A percentile compares a stretch with the other conserved stretches of the same genome.
Evolutionary conservation across 768 basidiomycete species (phyloP).

Genomic region (Pleurotus cornucopiae): DNA sequence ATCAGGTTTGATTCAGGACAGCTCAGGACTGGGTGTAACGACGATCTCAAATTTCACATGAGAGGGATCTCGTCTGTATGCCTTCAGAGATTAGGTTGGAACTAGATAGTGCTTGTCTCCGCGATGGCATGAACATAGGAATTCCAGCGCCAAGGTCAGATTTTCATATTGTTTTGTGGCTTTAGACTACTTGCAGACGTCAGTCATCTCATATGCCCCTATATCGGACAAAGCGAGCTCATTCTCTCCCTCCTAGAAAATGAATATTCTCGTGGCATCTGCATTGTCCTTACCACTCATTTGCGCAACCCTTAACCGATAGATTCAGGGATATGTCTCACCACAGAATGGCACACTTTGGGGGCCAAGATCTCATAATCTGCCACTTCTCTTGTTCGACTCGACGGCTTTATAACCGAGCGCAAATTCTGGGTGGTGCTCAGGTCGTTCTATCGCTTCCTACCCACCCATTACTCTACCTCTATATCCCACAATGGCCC

Average conservation of each 20-base stretch:
- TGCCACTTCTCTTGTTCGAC: neutral
- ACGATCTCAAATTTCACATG: neutral
- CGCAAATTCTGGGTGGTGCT: neutral
- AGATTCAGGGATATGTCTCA: slow-evolving; percentile 1
- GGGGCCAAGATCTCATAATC: neutral
- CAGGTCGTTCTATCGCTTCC: neutral
- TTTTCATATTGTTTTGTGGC: neutral
- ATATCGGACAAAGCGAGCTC: neutral
- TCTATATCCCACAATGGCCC: neutral
- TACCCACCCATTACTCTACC: neutral
- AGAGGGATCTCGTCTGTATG: neutral
- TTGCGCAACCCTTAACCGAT: neutral
- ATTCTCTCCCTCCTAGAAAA: neutral
- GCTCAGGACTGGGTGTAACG: neutral
- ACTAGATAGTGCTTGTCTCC: neutral
- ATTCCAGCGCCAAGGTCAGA: neutral
- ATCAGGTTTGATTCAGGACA: neutral
- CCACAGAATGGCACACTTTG: neutral
- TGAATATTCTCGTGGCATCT: slow-evolving; percentile 1
- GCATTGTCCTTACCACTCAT: neutral
- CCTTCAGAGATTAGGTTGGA: neutral
- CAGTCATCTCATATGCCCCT: no score
- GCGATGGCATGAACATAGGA: no score
- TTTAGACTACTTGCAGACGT: no score
- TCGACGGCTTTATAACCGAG: neutral